Evolutionary conservation across 192 early-diverging fungal species (phyloP).

Genomic region (Borealophlyctis nickersoniae): DNA sequence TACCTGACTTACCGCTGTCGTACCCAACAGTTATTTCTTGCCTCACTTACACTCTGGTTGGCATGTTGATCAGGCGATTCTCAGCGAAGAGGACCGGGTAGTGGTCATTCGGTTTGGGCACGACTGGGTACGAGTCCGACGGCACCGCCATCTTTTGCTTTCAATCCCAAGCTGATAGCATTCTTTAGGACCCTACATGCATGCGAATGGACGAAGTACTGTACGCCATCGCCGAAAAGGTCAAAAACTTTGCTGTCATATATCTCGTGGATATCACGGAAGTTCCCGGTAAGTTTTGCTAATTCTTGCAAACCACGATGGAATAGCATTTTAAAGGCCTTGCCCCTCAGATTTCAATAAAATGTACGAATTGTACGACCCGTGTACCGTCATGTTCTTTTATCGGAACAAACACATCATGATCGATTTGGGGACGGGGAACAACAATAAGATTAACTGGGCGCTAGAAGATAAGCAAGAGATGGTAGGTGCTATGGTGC

Average conservation of each 20-base stretch:
- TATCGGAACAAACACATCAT: conserved; percentile 77
- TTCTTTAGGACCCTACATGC: conserved; percentile 79
- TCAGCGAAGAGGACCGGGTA: conserved; percentile 95
- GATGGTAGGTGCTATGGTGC: conserved; percentile 75
- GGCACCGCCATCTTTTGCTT: too few species aligned
- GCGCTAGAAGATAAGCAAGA: conserved; percentile 92
- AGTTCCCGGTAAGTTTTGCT: conserved; percentile 67
- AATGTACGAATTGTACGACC: conserved; percentile 99
- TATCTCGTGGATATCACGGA: conserved; percentile 95
- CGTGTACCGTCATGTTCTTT: conserved; percentile 97
- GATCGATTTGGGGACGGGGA: conserved; percentile 98
- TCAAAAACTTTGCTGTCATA: conserved; percentile 98
- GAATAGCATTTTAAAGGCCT: background rate
- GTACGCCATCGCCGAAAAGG: conserved; percentile 86
- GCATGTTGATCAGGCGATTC: conserved; percentile 99
- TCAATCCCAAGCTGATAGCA: too few species aligned
- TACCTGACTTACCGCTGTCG: too few species aligned
- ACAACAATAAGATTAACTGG: conserved; percentile 99
- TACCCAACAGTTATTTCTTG: too few species aligned
- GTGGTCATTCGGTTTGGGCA: conserved; percentile 97
- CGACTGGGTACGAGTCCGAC: conserved; percentile 74
- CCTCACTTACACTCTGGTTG: conserved; percentile 61
- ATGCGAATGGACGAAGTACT: conserved; percentile 99
- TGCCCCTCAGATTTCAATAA: conserved; percentile 51
- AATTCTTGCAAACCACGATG: too few species aligned